phyloP scores from a whole-genome alignment of 352 stramenopile species.

The Globisporangium uncinulatum region DNA sequence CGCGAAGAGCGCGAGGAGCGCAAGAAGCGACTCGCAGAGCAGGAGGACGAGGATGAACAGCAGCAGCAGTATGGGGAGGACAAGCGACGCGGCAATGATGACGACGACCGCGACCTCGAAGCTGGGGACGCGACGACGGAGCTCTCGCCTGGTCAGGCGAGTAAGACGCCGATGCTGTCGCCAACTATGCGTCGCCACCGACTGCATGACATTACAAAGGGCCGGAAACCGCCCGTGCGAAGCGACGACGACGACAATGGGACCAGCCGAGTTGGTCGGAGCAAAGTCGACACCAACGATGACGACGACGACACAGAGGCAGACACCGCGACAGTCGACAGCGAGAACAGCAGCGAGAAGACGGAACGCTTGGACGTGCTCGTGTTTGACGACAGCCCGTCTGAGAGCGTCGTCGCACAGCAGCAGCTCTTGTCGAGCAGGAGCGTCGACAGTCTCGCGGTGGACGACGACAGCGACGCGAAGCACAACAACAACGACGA shows the following conservation, averaged over 20 bases:
- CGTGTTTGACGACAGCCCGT: slow-evolving; percentile 36
- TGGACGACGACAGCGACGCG: slow-evolving; percentile 15
- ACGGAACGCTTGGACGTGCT: slow-evolving; percentile 11
- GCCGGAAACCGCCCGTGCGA: not conserved
- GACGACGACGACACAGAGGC: slow-evolving; percentile 4
- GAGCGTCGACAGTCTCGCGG: slow-evolving; percentile 7
- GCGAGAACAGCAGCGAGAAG: slow-evolving; percentile 14
- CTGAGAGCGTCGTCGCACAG: slow-evolving; percentile 44
- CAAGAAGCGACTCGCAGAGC: not conserved
- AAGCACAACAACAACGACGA: not conserved
- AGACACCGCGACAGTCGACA: slow-evolving; percentile 35
- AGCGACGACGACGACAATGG: slow-evolving; percentile 6
- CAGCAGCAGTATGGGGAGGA: slow-evolving; percentile 2
- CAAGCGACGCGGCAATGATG: slow-evolving; percentile 6
- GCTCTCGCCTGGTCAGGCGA: slow-evolving; percentile 1
- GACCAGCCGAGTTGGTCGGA: too few species aligned
- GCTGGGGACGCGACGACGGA: slow-evolving; percentile 6
- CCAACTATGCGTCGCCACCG: slow-evolving; percentile 3
- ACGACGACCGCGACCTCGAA: too few species aligned
- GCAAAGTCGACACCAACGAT: slow-evolving; percentile 6
- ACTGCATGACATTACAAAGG: slow-evolving; percentile 5
- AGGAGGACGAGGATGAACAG: slow-evolving; percentile 3
- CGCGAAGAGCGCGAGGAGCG: slow-evolving; percentile 6
- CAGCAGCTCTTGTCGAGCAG: slow-evolving; percentile 39
- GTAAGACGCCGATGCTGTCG: slow-evolving; percentile 10